Evolutionary conservation across 129 eudicot genomes (phyloP), one percentile per base, ranked within the genome.

Genomic region (Chrysanthemum makinoi): DNA sequence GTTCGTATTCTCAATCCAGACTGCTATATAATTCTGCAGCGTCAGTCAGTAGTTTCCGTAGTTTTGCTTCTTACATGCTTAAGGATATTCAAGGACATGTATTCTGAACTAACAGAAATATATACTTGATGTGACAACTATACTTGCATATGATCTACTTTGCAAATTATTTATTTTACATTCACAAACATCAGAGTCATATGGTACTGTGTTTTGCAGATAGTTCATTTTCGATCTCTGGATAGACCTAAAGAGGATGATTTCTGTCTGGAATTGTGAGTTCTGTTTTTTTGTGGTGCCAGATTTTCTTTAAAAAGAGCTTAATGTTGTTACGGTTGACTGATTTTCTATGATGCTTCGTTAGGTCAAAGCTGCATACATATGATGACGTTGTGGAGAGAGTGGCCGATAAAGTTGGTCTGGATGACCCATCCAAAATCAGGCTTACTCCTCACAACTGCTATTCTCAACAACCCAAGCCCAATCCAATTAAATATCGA

Each of bases 391-490:
- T 94, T 48, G 98, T 89, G 64, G 96, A 94, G 70, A 82, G 85
- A 70, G 96, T 94, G 16, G 95, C 95, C 57, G 84, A 69, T 53
- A 84, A 67, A 69, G 83, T 94, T 63, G 81, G 86, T 44, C 69
- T 89, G 77, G 90, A 87, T 63, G 96, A 94, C 84, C 87, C 96
- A 62, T 85, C 98, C 0, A 89, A 86, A 83, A 89, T 94, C 76
- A 81, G 98, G 81, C 96, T 94, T 72, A 94, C 98, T 57, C 82
- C 96, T 76, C 96, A 94, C 66, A 94, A 89, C 76, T 87, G 96
- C 71, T 94, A 94, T 66, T 94, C 98, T 60, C 98, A 89, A 80
- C 98, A 89, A 80, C 98, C 98, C 8, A 94, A 86, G 73, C 95
- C 98, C 52, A 87, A 87, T 61, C 85, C 80, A 7, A 77, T 94